A percentile compares a stretch with the other conserved stretches of the same genome.
Evolutionary conservation across 192 early-diverging fungal genomes (phyloP).

Genomic region (Podila horticola): DNA sequence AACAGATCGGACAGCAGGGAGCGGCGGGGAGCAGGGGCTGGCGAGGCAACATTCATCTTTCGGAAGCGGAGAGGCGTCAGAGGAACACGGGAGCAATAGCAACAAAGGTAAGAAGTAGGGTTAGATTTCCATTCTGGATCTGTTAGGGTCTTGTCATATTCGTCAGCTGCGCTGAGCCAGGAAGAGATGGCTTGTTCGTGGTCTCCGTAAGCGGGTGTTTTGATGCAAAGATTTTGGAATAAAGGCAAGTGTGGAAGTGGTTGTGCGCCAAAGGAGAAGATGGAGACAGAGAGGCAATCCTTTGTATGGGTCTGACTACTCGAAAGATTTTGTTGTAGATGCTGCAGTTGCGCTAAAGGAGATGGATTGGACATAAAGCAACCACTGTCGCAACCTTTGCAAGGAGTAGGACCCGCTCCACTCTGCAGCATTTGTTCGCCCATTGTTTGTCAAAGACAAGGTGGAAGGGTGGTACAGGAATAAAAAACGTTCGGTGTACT

Average conservation of each 20-base stretch:
- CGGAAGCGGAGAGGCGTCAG: constrained; percentile 12
- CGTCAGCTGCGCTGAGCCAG: background rate
- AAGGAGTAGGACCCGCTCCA: background rate
- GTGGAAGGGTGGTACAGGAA: no score
- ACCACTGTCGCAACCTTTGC: background rate
- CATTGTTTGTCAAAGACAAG: no score
- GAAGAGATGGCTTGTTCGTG: background rate
- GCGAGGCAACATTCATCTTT: constrained; percentile 29
- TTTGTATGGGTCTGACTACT: no score
- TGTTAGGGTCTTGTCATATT: background rate
- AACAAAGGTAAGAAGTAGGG: background rate
- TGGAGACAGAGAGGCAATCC: background rate
- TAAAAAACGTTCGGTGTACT: no score
- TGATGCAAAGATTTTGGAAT: background rate
- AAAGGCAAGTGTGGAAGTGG: background rate
- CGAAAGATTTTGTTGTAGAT: background rate
- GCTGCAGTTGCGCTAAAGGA: background rate
- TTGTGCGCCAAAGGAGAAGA: background rate
- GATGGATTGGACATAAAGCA: background rate
- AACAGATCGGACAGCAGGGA: constrained; percentile 45
- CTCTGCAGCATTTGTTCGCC: no score
- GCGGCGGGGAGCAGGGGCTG: constrained; percentile 17
- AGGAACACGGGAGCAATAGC: background rate
- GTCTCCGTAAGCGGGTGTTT: background rate
- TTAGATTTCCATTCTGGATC: constrained; percentile 11